A percentile compares a stretch with the other conserved stretches of the same genome.
These are phyloP conservation scores for Heliocybe sulcata DNA, from an alignment of 1,284 basidiomycete species.

Conservation along the genomic window DNA sequence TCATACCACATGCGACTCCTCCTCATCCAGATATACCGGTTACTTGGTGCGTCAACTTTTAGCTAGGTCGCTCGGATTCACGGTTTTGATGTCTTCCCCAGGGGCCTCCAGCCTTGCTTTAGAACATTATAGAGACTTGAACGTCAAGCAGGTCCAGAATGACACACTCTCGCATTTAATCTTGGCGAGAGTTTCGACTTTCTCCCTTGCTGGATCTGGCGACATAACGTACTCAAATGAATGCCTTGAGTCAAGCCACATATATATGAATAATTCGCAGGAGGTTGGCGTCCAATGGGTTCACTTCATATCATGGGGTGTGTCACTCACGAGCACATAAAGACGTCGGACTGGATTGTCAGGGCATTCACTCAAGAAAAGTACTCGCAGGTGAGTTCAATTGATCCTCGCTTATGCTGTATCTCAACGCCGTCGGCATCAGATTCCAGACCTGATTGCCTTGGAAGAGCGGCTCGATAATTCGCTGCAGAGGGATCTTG, in stretches of 20 bases:
- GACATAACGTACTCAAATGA: slow-evolving; percentile 67
- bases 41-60: slow-evolving; percentile 46
- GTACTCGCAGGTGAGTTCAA: slow-evolving; percentile 57
- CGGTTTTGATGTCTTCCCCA: slow-evolving; percentile 18
- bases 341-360: slow-evolving; percentile 77
- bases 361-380: slow-evolving; percentile 72
- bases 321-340: slow-evolving; percentile 9
- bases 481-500: slow-evolving; percentile 72
- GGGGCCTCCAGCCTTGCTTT: slow-evolving; percentile 63
- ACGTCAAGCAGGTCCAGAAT: slow-evolving; percentile 76
- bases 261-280: slow-evolving; percentile 69
- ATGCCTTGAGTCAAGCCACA: slow-evolving; percentile 70
- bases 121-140: slow-evolving; percentile 70
- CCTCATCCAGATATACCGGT: slow-evolving; percentile 70
- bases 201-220: slow-evolving; percentile 64
- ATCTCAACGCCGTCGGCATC: slow-evolving; percentile 3
- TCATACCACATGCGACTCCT: slow-evolving; percentile 71
- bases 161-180: slow-evolving; percentile 82
- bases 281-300: slow-evolving; percentile 39
- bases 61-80: not conserved
- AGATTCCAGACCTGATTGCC: slow-evolving; percentile 76
- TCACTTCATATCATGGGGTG: not conserved
- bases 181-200: slow-evolving; percentile 72
- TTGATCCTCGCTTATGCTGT: not conserved
- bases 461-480: slow-evolving; percentile 75